Conservation (phyloP, 2,329 filamentous ascomycete genomes). For the Penicillium oxalicum region DNA sequence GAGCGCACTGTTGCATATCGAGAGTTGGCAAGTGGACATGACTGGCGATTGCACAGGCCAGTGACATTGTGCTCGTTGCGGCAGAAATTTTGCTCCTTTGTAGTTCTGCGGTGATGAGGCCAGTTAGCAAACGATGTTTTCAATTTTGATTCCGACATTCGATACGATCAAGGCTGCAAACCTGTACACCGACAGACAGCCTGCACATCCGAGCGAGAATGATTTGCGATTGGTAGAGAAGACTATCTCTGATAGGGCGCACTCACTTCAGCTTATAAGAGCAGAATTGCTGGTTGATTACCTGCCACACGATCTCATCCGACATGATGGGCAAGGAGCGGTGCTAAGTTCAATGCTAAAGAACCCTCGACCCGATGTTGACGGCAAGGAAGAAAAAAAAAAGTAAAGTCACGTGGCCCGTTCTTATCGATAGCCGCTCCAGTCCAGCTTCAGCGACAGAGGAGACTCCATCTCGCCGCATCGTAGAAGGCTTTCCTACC, state of each 20-base stretch:
- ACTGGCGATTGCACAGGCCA: constrained; percentile 77
- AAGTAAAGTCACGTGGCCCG: constrained; percentile 26
- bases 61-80: constrained; percentile 89
- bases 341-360: constrained; percentile 15
- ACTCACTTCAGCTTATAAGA: constrained; percentile 85
- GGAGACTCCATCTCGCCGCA: too few species aligned
- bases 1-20: constrained; percentile 88
- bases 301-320: constrained; percentile 95
- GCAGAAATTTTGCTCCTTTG: constrained; percentile 87
- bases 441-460: too few species aligned
- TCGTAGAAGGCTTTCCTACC: neutral
- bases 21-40: constrained; percentile 84
- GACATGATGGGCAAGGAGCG: constrained; percentile 47
- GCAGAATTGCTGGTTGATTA: constrained; percentile 94
- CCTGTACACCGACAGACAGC: neutral
- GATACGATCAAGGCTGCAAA: neutral
- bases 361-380: constrained; percentile 13
- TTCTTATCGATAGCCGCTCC: constrained; percentile 27
- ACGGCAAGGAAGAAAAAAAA: constrained; percentile 32
- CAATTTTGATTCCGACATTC: neutral
- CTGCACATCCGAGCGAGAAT: too few species aligned
- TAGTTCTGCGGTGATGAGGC: constrained; percentile 50
- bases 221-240: too few species aligned
- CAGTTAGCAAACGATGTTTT: constrained; percentile 4
- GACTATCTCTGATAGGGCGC: neutral